Evolutionary conservation across 2,329 filamentous ascomycete genomes (phyloP), one percentile per base, ranked within the genome.

Genomic region (Penicillium sp.): DNA sequence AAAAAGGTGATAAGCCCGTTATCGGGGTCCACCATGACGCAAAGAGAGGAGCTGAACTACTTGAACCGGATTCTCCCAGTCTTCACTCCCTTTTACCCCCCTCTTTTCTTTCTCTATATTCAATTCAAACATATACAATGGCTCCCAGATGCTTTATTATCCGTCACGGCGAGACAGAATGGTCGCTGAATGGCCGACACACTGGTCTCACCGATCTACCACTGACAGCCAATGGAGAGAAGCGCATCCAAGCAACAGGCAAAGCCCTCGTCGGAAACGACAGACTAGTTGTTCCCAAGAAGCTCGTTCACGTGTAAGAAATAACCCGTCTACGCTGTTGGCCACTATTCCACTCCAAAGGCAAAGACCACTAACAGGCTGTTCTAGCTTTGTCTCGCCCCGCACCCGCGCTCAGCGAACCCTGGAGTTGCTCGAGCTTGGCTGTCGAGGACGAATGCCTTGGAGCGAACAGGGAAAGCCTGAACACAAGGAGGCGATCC

Each of bases 101-200:
- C 10, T 22, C 10, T 22, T 34, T 8, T 6, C 7, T 22, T n/a
- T 14, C 26, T 13, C 37, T 26, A 20, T 34, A 48, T 18, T 11
- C 31, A 42, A 37, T 34, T 13, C 11, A 18, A 49, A 26, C 13
- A 11, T 7, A 29, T 34, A 50, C 55, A 61, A 75, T 78, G 75
- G 85, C 87, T 2, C 89, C 90, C 2, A 83, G 89, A 51, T 86
- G 90, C 71, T 93, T 93, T 78, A 85, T 94, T 64, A 78, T 92
- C 72, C 90, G 92, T 66, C 92, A 97, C 71, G 93, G 92, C 76
- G 91, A 97, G 78, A 97, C 92, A 4, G 91, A 96, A 79, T 97
- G 92, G 92, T 95, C 90, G 5, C 85, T 96, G 46, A 88, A 88
- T 64, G 92, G 91, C 54, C 83, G 86, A 50, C 90, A 97, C 76